These are phyloP conservation scores for Thyridium curvatum DNA, from an alignment of 2,329 filamentous ascomycete species.

Conservation along the genomic window DNA sequence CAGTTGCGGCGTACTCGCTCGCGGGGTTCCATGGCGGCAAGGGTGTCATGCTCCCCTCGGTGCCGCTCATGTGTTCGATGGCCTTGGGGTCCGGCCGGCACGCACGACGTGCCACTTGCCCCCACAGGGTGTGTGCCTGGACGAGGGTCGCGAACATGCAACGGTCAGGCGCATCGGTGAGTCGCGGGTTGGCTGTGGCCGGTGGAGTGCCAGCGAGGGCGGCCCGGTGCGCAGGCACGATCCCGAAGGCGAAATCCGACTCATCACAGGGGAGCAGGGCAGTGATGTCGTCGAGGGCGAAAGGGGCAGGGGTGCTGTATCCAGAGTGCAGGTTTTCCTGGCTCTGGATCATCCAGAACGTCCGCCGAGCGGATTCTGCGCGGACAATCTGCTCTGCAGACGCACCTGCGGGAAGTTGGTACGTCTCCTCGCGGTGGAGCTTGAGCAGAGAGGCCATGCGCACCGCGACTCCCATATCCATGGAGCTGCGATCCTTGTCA, in stretches of 20 bases:
- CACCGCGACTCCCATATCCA: conserved; percentile 30
- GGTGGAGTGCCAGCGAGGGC: conserved; percentile 22
- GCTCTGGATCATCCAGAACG: conserved; percentile 27
- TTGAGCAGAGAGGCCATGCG: conserved; percentile 25
- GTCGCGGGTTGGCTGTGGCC: conserved; percentile 14
- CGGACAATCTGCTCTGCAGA: conserved; percentile 20
- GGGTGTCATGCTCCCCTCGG: background rate
- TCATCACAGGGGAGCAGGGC: conserved; percentile 25
- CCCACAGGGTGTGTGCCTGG: conserved; percentile 26
- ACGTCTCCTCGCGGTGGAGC: conserved; percentile 29
- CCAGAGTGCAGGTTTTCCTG: conserved; percentile 26
- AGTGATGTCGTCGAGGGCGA: conserved; percentile 24
- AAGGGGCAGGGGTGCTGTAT: conserved; percentile 19
- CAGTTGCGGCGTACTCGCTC: conserved; percentile 9
- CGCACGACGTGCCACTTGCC: conserved; percentile 20
- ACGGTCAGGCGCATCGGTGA: conserved; percentile 14
- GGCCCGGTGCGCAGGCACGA: conserved; percentile 17
- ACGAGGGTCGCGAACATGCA: conserved; percentile 28
- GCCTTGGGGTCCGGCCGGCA: conserved; percentile 7
- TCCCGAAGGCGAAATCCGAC: conserved; percentile 26
- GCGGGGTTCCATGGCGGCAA: conserved; percentile 11
- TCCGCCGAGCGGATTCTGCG: conserved; percentile 23
- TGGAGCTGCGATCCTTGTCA: conserved; percentile 20
- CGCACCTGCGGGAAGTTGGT: conserved; percentile 13
- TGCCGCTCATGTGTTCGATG: conserved; percentile 1